Conservation (phyloP, 331 rosid genomes). For the Malus hybrid region DNA sequence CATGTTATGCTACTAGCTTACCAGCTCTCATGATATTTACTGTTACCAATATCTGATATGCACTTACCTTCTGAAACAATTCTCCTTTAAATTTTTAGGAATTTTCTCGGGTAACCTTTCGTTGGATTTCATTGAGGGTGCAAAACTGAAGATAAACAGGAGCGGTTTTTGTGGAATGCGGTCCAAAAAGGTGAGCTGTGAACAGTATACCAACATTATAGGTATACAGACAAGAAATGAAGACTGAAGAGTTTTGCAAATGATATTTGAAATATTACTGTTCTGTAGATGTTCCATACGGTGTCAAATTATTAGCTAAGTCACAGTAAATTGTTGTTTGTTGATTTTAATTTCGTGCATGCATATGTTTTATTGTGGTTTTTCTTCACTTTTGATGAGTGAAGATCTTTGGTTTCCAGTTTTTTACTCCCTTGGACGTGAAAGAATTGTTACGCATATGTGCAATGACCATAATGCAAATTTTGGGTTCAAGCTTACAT, state of each 20-base stretch:
- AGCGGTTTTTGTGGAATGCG: conserved; percentile 94
- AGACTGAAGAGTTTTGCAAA: neutral
- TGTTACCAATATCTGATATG: neutral
- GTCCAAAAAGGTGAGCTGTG: conserved; percentile 57
- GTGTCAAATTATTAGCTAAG: neutral
- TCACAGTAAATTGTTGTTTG: neutral
- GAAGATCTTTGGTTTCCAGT: neutral
- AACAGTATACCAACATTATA: neutral
- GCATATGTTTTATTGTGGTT: neutral
- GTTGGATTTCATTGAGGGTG: conserved; percentile 42
- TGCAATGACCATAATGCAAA: neutral
- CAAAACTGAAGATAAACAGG: conserved; percentile 55
- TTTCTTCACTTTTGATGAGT: neutral
- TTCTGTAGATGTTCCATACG: neutral
- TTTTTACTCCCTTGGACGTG: neutral
- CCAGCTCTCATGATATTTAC: neutral
- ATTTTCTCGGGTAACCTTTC: conserved; percentile 81
- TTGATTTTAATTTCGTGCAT: neutral
- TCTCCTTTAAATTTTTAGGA: conserved; percentile 30
- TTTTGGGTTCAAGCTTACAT: neutral
- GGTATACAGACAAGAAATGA: neutral
- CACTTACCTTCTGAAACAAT: neutral
- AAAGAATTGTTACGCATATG: neutral
- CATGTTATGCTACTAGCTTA: neutral
- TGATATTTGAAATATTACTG: neutral